These are phyloP conservation scores for Phytophthora tubulina DNA, from an alignment of 352 stramenopile genomes.

Conservation along the genomic window DNA sequence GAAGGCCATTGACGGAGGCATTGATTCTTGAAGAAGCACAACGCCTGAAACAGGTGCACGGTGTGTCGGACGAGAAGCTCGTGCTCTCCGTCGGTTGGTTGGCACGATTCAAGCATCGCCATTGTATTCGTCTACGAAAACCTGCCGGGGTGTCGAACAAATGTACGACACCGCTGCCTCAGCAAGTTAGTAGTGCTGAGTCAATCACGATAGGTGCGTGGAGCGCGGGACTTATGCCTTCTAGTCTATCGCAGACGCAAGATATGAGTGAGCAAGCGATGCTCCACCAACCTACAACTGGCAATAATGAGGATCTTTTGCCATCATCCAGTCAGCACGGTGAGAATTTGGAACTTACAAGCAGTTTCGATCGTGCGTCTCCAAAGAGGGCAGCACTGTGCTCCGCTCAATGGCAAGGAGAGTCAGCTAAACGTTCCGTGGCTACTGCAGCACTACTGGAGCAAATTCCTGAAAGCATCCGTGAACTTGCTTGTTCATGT, in stretches of 20 bases:
- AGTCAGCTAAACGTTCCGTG: neutral
- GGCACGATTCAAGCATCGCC: slow-evolving; percentile 74
- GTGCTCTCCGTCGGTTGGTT: slow-evolving; percentile 82
- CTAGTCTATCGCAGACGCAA: slow-evolving; percentile 10
- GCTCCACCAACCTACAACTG: neutral
- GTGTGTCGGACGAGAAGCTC: slow-evolving; percentile 70
- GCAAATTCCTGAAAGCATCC: slow-evolving; percentile 38
- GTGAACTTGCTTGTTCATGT: slow-evolving; percentile 37
- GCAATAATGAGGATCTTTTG: slow-evolving; percentile 11
- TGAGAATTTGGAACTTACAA: slow-evolving; percentile 1
- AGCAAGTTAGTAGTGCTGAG: slow-evolving; percentile 5
- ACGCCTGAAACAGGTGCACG: slow-evolving; percentile 70
- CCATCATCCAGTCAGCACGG: slow-evolving; percentile 3
- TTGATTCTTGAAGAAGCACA: slow-evolving; percentile 82
- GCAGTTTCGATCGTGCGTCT: neutral
- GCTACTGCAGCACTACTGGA: slow-evolving; percentile 11
- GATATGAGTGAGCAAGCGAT: slow-evolving; percentile 1
- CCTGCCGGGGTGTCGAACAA: slow-evolving; percentile 27
- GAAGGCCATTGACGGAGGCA: slow-evolving; percentile 60
- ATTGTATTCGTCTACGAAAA: slow-evolving; percentile 77
- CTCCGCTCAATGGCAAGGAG: slow-evolving; percentile 29
- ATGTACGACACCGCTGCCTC: neutral
- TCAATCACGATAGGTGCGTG: slow-evolving; percentile 12
- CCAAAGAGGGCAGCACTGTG: slow-evolving; percentile 12
- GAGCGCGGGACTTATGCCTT: slow-evolving; percentile 9